A percentile compares a stretch with the other conserved stretches of the same genome.
These are phyloP conservation scores for Annulohypoxylon stygium DNA, from an alignment of 495 filamentous ascomycete species.

Conservation along the genomic window DNA sequence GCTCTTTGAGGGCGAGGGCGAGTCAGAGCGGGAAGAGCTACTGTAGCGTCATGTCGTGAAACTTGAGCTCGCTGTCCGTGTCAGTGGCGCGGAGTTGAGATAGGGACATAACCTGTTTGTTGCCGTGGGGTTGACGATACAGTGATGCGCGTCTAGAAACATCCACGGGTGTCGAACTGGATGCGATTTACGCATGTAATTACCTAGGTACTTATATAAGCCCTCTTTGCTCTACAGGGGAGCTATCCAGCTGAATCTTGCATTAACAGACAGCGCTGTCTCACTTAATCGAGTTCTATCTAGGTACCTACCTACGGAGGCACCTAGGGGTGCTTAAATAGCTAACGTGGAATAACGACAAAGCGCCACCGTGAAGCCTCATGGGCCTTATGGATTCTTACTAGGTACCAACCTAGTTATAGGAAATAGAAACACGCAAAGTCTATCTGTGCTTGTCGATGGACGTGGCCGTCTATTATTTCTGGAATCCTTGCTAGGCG, in stretches of 20 bases:
- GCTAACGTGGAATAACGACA: too few species aligned
- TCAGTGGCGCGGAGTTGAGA: neutral
- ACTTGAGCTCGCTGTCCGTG: slow-evolving; percentile 11
- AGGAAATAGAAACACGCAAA: too few species aligned
- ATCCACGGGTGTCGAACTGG: neutral
- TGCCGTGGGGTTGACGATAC: neutral
- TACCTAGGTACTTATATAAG: neutral
- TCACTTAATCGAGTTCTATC: too few species aligned
- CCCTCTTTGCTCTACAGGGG: too few species aligned
- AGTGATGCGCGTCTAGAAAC: neutral
- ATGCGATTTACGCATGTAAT: neutral
- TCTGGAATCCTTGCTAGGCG: neutral
- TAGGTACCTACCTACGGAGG: too few species aligned
- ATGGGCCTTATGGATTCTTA: too few species aligned
- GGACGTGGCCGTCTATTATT: neutral
- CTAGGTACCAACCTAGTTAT: too few species aligned
- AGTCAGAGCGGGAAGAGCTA: slow-evolving; percentile 8
- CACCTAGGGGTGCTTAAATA: too few species aligned
- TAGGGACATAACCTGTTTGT: neutral
- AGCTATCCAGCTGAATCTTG: too few species aligned
- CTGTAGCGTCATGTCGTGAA: slow-evolving; percentile 24
- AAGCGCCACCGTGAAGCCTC: too few species aligned
- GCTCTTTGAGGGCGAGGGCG: neutral
- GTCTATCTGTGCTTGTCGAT: neutral
- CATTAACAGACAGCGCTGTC: too few species aligned